A percentile compares a stretch with the other conserved stretches of the same genome.
Evolutionary conservation across 1,284 basidiomycete species (phyloP).

Genomic region (Paramarasmius palmivorus): DNA sequence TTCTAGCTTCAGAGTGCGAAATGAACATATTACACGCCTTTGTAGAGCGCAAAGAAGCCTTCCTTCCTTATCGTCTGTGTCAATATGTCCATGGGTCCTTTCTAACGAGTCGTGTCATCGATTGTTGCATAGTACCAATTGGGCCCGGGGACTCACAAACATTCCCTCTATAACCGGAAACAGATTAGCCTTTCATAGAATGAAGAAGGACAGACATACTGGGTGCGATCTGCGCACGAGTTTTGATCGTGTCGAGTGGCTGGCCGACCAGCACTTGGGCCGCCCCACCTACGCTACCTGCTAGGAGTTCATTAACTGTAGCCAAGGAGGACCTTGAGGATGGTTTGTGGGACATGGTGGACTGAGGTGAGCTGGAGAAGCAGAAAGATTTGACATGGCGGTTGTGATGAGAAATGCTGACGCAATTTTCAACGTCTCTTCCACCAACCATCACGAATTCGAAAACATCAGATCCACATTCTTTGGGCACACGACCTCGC

Average conservation of each 20-base stretch:
- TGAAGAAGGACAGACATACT: slow-evolving; percentile 25
- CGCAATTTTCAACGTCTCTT: not conserved
- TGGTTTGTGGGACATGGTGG: slow-evolving; percentile 11
- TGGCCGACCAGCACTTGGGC: slow-evolving; percentile 61
- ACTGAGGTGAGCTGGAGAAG: not conserved
- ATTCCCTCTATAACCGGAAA: slow-evolving; percentile 56
- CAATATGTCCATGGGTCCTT: slow-evolving; percentile 90
- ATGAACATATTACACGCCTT: slow-evolving; percentile 52
- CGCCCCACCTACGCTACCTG: slow-evolving; percentile 53
- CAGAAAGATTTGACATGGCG: not conserved
- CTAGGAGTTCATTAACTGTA: slow-evolving; percentile 48
- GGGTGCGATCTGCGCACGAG: slow-evolving; percentile 49
- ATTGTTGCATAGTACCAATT: not conserved
- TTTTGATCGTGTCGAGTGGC: slow-evolving; percentile 67
- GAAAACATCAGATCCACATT: too few species aligned
- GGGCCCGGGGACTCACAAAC: slow-evolving; percentile 62
- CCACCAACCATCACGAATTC: too few species aligned
- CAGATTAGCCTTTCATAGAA: not conserved
- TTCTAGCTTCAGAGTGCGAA: not conserved
- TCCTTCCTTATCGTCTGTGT: slow-evolving; percentile 82
- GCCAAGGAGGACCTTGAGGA: slow-evolving; percentile 14
- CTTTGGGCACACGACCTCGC: too few species aligned
- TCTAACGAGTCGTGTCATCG: slow-evolving; percentile 44
- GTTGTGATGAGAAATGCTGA: slow-evolving; percentile 11
- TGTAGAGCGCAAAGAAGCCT: slow-evolving; percentile 89